Evolutionary conservation across 1,139 yeast genomes (phyloP), one percentile per base, ranked within the genome.

Genomic region (Nematodospora anomalae): DNA sequence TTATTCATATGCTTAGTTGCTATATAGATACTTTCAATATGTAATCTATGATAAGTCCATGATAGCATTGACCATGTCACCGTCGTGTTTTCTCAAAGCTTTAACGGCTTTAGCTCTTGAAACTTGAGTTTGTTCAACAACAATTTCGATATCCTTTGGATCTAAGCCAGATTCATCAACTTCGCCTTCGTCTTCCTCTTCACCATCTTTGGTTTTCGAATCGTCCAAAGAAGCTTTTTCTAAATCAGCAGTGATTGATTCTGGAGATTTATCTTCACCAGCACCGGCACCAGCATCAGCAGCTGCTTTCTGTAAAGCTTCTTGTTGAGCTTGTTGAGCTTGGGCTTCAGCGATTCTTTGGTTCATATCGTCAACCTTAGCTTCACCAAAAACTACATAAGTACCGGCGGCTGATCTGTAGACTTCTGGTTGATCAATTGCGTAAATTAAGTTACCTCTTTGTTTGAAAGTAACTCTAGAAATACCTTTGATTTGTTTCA

Each of bases 361-460:
- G 73, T 82, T 81, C 69, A 85, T 71, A 73, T 88, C 95, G 65
- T 89, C 96, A 53, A 87, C 86, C 80, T 88, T 87, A 64, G 96
- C 95, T 73, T 90, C 97, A 71, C 98, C 98, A 58, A 92, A 90
- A 51, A 92, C 97, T 57, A 92, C 83, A 75, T 85, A 92, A 56
- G 95, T 83, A 64, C 97, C 96, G 60, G 96, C 94, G 55, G 84
- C 77, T 49, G 96, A 83, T 72, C 79, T 87, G 95, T 76, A 92
- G 45, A 92, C 98, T 55, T 90, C 97, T 65, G 98, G 98, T 52
- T 71, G 67, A 67, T 87, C 95, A 72, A 92, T 87, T 62, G 96
- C 95, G 67, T 85, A 82, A 64, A 89, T 85, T 63, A 83, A 79
- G 80, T 88, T 88, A 68, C 94, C 90, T 72, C 88, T 82, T 76